Conservation (phyloP, 1,284 basidiomycete species). For the Puccinia triticina region DNA sequence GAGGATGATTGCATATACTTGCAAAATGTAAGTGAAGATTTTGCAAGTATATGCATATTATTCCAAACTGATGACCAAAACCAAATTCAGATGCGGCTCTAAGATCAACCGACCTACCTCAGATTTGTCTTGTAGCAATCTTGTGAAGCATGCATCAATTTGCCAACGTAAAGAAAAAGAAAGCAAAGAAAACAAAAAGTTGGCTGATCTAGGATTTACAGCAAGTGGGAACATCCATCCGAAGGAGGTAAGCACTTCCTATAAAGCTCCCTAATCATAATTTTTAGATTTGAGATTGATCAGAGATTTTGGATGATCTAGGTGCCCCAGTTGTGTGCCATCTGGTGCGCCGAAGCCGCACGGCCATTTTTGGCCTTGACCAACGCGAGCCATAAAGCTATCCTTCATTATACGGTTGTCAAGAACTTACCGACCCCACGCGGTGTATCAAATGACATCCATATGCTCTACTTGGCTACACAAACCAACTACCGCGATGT, state of each 20-base stretch:
- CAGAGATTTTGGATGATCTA: neutral
- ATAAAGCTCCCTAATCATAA: neutral
- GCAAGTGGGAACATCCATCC: neutral
- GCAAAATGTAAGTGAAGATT: no score
- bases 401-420: neutral
- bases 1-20: no score
- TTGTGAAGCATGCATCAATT: no score
- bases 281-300: neutral
- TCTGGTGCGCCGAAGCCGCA: slow-evolving; percentile 6
- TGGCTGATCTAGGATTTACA: neutral
- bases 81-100: no score
- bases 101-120: no score
- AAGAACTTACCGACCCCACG: neutral
- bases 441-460: neutral
- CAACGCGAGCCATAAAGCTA: neutral
- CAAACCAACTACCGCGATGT: neutral
- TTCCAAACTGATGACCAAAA: no score
- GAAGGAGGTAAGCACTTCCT: neutral
- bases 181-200: no score
- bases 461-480: slow-evolving; percentile 3
- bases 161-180: no score
- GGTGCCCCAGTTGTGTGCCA: neutral
- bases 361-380: neutral
- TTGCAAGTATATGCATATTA: no score
- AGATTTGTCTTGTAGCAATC: no score